These are phyloP conservation scores for Auricularia heimuer DNA, from an alignment of 768 basidiomycete genomes.

Conservation along the genomic window DNA sequence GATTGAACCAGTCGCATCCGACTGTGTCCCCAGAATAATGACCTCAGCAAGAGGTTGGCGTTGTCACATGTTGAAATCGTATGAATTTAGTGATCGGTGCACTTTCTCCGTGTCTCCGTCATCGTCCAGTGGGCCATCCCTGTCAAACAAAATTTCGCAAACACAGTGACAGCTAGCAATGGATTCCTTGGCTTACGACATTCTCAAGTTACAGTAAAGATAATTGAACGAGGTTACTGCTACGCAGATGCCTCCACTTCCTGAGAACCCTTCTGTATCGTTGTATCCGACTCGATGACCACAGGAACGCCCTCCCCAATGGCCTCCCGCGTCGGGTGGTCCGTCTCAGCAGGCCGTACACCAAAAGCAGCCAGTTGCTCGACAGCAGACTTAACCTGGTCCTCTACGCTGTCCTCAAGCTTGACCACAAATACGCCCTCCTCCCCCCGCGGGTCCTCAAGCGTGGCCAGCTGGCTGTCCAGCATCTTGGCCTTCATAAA, in stretches of 20 bases:
- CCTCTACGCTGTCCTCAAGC: constrained; percentile 40
- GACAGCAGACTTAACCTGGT: constrained; percentile 42
- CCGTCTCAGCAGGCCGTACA: background rate
- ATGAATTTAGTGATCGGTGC: too few relatives aligned
- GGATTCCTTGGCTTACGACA: too few relatives aligned
- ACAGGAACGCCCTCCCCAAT: background rate
- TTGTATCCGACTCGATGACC: background rate
- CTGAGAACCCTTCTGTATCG: background rate
- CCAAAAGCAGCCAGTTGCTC: constrained; percentile 24
- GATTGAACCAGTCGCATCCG: too few relatives aligned
- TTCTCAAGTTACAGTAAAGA: background rate
- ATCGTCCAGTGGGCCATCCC: too few relatives aligned
- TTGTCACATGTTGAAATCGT: too few relatives aligned
- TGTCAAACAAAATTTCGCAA: too few relatives aligned
- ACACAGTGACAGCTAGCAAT: too few relatives aligned
- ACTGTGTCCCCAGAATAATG: too few relatives aligned
- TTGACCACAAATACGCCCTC: constrained; percentile 56
- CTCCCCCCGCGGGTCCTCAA: constrained; percentile 64
- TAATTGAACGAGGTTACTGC: background rate
- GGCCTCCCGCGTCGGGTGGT: background rate
- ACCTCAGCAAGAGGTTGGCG: too few relatives aligned
- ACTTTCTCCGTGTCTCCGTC: too few relatives aligned
- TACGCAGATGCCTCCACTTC: background rate
- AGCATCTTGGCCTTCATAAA: constrained; percentile 82
- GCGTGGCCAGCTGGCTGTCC: constrained; percentile 60